phyloP scores from a whole-genome alignment of 75 land plant species.

The Ceratopteris richardii region DNA sequence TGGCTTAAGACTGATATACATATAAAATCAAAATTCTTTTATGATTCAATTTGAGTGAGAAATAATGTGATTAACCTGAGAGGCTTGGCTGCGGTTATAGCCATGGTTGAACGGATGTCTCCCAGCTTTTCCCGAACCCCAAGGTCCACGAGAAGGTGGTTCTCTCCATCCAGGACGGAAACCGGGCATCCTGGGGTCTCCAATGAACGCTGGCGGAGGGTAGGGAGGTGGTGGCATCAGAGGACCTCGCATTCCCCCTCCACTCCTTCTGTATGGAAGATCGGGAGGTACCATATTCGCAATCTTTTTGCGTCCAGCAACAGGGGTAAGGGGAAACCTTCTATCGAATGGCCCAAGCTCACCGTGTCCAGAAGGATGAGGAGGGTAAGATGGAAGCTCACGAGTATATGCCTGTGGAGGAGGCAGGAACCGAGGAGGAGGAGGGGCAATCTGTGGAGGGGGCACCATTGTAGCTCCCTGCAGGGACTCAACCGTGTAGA shows the following conservation, averaged over 20 bases:
- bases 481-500: constrained; percentile 15
- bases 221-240: neutral
- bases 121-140: neutral
- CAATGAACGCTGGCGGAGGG: neutral
- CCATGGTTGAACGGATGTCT: neutral
- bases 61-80: too few species aligned
- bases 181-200: neutral
- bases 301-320: neutral
- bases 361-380: neutral
- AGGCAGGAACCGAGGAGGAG: neutral
- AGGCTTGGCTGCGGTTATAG: too few species aligned
- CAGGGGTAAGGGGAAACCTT: neutral
- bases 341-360: neutral
- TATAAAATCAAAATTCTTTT: too few species aligned
- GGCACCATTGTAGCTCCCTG: constrained; percentile 12
- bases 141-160: neutral
- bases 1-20: too few species aligned
- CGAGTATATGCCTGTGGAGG: neutral
- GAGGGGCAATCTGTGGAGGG: neutral
- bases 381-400: neutral
- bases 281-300: too few species aligned
- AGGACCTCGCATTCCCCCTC: too few species aligned
- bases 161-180: neutral
- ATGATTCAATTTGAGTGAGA: too few species aligned
- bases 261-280: neutral